phyloP scores from a whole-genome alignment of 768 basidiomycete genomes.

The Pulveroboletus sp. region DNA sequence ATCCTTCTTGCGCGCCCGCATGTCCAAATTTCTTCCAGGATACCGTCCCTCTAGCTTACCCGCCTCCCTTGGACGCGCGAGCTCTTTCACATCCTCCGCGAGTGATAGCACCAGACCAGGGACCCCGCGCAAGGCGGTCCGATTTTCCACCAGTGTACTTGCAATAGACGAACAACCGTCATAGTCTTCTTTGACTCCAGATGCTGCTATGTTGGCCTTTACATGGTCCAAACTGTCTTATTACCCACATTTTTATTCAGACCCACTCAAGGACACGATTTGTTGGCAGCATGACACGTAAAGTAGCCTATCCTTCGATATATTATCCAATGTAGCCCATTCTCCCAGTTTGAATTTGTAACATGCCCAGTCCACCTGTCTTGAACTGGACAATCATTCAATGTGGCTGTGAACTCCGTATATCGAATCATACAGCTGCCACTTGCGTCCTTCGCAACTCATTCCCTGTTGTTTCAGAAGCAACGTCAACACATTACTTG shows the following conservation, averaged over 20 bases:
- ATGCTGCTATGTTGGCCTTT: constrained; percentile 3
- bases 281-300: constrained; percentile 10
- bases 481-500: not conserved
- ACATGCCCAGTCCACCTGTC: constrained; percentile 7
- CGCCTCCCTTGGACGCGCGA: constrained; percentile 33
- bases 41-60: constrained; percentile 36
- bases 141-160: constrained; percentile 50
- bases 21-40: constrained; percentile 50
- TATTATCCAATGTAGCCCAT: constrained; percentile 33
- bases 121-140: constrained; percentile 56
- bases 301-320: constrained; percentile 25
- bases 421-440: not conserved
- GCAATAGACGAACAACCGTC: constrained; percentile 23
- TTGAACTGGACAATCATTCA: no score
- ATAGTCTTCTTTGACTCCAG: constrained; percentile 9
- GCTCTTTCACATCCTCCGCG: constrained; percentile 31
- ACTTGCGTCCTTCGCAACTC: no score
- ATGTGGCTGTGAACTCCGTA: constrained; percentile 28
- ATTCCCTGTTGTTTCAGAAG: constrained; percentile 11
- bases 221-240: constrained; percentile 13
- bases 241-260: constrained; percentile 20
- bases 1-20: constrained; percentile 43
- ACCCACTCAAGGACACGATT: constrained; percentile 20
- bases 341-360: constrained; percentile 5
- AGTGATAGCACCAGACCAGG: constrained; percentile 36